Evolutionary conservation across 2,329 filamentous ascomycete species (phyloP), one percentile per base, ranked within the genome.

Genomic region (Taxawa tesnikishii): DNA sequence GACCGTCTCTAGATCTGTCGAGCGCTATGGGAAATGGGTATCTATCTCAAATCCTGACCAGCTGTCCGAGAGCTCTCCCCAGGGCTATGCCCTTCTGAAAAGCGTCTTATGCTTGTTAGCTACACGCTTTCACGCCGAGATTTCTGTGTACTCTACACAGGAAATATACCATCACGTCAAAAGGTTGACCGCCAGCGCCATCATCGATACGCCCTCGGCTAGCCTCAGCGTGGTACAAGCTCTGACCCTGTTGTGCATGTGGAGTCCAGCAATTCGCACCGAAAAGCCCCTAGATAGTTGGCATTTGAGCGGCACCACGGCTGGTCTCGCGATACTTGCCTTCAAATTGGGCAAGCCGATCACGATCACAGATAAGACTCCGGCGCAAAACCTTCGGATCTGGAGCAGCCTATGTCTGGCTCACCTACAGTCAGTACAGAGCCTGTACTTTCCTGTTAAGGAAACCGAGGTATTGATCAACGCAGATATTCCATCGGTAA

Each of bases 401-500:
- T 34, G 27, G 28, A 31, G 28, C 23, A 13, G 15, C 5, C 15
- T 34, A 3, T 31, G 33, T 7, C 23, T 34, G 3, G 26, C 33
- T 5, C 33, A 34, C 24, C 8, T 34, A 15, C 33, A 34, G 29
- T 31, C 9, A 31, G 29, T 24, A 6, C 11, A 6, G 16, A 7
- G 9, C 15, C n/a, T 15, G 14, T 7, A 15, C 15, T 2, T 15
- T 29, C 14, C 11, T 5, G 14, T 21, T 10, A 32, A 16, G 5
- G 8, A 2, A 25, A n/a, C n/a, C n/a, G n/a, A n/a, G n/a, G n/a
- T n/a, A n/a, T n/a, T n/a, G n/a, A n/a, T n/a, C n/a, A n/a, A n/a
- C n/a, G n/a, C n/a, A 32, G 29, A 28, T 28, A 35, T 19, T 35
- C 28, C 4, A 31, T 35, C 10, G 33, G 33, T n/a, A 35, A 13